These are phyloP conservation scores for Nigrospora sphaerica DNA, from an alignment of 2,329 filamentous ascomycete species.

Conservation along the genomic window DNA sequence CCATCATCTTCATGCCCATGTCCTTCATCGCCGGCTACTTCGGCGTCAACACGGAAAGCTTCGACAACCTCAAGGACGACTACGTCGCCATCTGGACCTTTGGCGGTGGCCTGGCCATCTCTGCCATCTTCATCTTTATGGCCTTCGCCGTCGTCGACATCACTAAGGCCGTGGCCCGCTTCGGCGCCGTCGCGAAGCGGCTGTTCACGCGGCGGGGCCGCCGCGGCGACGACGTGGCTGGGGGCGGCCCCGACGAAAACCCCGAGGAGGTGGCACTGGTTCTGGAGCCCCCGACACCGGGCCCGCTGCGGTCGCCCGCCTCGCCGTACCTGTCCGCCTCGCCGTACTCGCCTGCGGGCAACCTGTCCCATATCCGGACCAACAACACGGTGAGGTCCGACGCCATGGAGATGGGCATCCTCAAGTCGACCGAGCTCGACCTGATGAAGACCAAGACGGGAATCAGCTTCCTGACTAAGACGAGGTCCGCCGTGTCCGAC, in stretches of 20 bases:
- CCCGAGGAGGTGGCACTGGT: background rate
- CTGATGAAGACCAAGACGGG: conserved; percentile 5
- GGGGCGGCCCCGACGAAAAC: background rate
- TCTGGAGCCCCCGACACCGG: background rate
- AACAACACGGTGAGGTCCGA: conserved; percentile 4
- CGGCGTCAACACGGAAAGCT: conserved; percentile 43
- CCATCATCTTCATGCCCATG: conserved; percentile 86
- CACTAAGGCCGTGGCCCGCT: conserved; percentile 8
- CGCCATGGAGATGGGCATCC: conserved; percentile 3
- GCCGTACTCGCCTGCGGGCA: background rate
- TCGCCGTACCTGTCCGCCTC: background rate
- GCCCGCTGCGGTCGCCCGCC: background rate
- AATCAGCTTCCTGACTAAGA: conserved; percentile 5
- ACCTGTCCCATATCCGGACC: conserved; percentile 2
- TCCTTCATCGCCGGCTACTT: conserved; percentile 86
- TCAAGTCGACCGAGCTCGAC: conserved; percentile 3
- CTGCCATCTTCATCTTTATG: conserved; percentile 27
- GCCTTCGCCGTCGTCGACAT: conserved; percentile 30
- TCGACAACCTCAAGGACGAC: conserved; percentile 32
- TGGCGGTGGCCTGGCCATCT: conserved; percentile 31
- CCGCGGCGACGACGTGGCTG: background rate
- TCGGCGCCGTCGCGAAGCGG: conserved; percentile 1
- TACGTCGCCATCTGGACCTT: conserved; percentile 50
- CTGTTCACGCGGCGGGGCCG: background rate
- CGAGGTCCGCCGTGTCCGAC: conserved; percentile 2